These are phyloP conservation scores for Stephania cephalantha DNA, from an alignment of 164 flowering plant genomes.

Conservation along the genomic window DNA sequence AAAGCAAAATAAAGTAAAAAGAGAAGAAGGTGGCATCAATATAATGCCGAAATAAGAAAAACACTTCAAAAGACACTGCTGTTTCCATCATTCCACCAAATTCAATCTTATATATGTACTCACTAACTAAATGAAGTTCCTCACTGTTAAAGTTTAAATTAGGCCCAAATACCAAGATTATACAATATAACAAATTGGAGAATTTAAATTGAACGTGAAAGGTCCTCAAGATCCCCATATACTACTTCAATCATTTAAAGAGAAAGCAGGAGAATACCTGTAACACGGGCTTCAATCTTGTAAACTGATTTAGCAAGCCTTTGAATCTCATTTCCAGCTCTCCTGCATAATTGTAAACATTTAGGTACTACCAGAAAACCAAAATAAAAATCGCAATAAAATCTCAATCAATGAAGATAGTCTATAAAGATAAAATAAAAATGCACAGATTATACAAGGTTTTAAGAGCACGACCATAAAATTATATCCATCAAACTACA, in stretches of 20 bases:
- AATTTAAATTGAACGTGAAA: no score
- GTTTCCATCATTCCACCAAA: no score
- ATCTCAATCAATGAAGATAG: background rate
- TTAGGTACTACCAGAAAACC: background rate
- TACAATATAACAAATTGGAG: no score
- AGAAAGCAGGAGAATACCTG: conserved; percentile 41
- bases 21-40: no score
- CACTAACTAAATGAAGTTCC: no score
- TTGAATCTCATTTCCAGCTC: conserved; percentile 56
- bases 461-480: no score
- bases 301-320: conserved; percentile 53
- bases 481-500: no score
- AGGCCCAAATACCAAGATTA: no score
- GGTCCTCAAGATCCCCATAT: background rate
- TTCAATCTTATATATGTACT: no score
- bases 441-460: background rate
- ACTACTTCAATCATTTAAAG: background rate
- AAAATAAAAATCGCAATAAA: background rate
- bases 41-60: no score
- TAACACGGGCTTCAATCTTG: conserved; percentile 63
- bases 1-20: background rate
- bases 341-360: conserved; percentile 33
- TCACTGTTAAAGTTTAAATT: no score
- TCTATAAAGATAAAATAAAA: background rate
- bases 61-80: no score